Percentiles rank a stretch among this genome's conserved stretches.
These are phyloP conservation scores for Penicillium roqueforti DNA, from an alignment of 495 filamentous ascomycete genomes.

Conservation along the genomic window DNA sequence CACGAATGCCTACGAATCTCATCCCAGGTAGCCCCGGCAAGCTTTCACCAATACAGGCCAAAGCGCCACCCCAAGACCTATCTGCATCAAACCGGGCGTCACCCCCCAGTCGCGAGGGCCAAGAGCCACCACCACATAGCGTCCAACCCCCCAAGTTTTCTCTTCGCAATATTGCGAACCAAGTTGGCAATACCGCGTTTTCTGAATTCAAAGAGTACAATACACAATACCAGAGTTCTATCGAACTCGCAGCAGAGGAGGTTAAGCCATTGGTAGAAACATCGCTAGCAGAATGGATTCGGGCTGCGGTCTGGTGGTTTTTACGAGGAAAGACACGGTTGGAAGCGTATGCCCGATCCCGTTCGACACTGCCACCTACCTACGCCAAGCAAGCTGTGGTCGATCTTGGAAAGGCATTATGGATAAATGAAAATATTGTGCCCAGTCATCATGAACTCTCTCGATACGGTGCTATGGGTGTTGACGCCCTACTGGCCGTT, in stretches of 20 bases:
- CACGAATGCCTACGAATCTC: constrained; percentile 21
- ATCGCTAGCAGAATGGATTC: constrained; percentile 59
- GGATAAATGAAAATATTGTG: constrained; percentile 68
- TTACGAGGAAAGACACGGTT: constrained; percentile 67
- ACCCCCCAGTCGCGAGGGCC: constrained; percentile 23
- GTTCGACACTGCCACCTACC: constrained; percentile 33
- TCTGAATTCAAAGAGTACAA: constrained; percentile 63
- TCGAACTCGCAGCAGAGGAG: constrained; percentile 66
- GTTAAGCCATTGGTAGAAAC: constrained; percentile 58
- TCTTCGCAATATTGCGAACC: constrained; percentile 38
- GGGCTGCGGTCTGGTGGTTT: constrained; percentile 84
- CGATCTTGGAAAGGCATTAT: constrained; percentile 77
- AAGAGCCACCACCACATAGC: constrained; percentile 20
- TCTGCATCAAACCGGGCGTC: constrained; percentile 1
- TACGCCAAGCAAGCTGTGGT: constrained; percentile 62
- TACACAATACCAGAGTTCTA: constrained; percentile 61
- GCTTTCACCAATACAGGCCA: constrained; percentile 14
- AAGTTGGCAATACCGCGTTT: constrained; percentile 59
- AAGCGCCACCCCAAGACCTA: constrained; percentile 7
- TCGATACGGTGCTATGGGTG: constrained; percentile 42
- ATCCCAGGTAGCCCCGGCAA: constrained; percentile 20
- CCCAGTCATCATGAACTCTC: constrained; percentile 49
- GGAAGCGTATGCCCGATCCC: constrained; percentile 64
- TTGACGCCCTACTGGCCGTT: constrained; percentile 42
- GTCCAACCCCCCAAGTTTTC: constrained; percentile 39